A percentile compares a stretch with the other conserved stretches of the same genome.
These are phyloP conservation scores for Cytospora leucostoma DNA, from an alignment of 2,329 filamentous ascomycete species.

Conservation along the genomic window DNA sequence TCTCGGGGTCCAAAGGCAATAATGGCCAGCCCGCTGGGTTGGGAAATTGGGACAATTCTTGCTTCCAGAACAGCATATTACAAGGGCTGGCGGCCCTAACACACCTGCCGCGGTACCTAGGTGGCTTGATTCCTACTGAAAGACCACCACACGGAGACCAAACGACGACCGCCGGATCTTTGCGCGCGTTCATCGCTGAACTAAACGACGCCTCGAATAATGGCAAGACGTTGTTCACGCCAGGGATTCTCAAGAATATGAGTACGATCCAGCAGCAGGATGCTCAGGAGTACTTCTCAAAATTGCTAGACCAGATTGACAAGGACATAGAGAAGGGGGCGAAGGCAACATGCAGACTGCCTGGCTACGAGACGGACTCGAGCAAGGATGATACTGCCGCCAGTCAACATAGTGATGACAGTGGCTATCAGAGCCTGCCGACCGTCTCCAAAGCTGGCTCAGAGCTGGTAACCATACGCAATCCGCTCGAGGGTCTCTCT, in stretches of 20 bases:
- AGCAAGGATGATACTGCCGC: conserved; percentile 45
- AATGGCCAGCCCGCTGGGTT: conserved; percentile 64
- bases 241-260: conserved; percentile 81
- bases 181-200: conserved; percentile 68
- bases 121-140: conserved; percentile 40
- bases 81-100: conserved; percentile 79
- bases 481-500: conserved; percentile 83
- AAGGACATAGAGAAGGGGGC: conserved; percentile 65
- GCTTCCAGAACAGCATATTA: conserved; percentile 95
- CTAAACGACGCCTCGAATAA: conserved; percentile 71
- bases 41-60: conserved; percentile 92
- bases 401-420: conserved; percentile 58
- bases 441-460: conserved; percentile 40
- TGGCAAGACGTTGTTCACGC: conserved; percentile 79
- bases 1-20: conserved; percentile 45
- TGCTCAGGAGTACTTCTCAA: conserved; percentile 95
- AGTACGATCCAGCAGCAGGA: conserved; percentile 96
- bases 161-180: conserved; percentile 45
- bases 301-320: conserved; percentile 82
- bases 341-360: conserved; percentile 35
- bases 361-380: conserved; percentile 44
- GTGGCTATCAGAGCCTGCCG: conserved; percentile 54
- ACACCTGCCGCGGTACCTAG: conserved; percentile 68
- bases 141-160: background rate
- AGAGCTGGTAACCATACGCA: conserved; percentile 52